Evolutionary conservation across 257 asterid species (phyloP).

Genomic region (Perilla frutescens): DNA sequence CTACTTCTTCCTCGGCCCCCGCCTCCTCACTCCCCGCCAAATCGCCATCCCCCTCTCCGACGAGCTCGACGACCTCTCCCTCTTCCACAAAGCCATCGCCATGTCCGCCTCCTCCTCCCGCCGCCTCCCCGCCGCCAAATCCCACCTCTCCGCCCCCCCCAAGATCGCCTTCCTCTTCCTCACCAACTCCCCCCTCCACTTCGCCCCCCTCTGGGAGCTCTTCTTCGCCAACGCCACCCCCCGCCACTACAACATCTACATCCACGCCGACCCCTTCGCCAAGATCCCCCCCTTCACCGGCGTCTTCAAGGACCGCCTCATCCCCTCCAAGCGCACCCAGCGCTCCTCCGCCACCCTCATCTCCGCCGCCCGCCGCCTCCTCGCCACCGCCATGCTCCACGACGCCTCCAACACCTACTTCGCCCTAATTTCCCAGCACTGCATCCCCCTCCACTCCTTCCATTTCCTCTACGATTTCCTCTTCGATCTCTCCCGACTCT

Average conservation of each 20-base stretch:
- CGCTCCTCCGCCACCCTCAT: conserved; percentile 78
- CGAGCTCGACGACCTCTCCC: conserved; percentile 84
- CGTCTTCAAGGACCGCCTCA: conserved; percentile 54
- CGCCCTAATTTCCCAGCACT: conserved; percentile 53
- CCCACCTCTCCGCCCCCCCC: conserved; percentile 70
- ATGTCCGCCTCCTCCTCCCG: conserved; percentile 50
- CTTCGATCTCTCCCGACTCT: conserved; percentile 57
- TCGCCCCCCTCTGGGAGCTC: conserved; percentile 73
- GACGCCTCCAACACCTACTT: conserved; percentile 49
- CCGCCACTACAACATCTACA: conserved; percentile 66
- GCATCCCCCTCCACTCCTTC: conserved; percentile 56
- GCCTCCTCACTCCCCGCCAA: conserved; percentile 64
- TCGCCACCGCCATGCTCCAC: conserved; percentile 58
- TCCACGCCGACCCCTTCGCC: conserved; percentile 76
- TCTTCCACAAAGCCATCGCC: conserved; percentile 77
- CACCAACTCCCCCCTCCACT: conserved; percentile 74
- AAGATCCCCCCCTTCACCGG: conserved; percentile 49
- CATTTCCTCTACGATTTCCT: conserved; percentile 50
- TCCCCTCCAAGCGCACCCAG: conserved; percentile 76
- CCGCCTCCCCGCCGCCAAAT: conserved; percentile 62
- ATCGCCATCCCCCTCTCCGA: conserved; percentile 72
- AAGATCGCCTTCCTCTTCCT: conserved; percentile 88
- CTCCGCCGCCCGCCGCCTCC: conserved; percentile 57
- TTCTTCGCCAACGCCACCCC: conserved; percentile 51
- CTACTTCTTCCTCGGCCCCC: conserved; percentile 62